Base-by-base conservation (phyloP, 75 land plant genomes). In the Cryptomeria japonica region DNA sequence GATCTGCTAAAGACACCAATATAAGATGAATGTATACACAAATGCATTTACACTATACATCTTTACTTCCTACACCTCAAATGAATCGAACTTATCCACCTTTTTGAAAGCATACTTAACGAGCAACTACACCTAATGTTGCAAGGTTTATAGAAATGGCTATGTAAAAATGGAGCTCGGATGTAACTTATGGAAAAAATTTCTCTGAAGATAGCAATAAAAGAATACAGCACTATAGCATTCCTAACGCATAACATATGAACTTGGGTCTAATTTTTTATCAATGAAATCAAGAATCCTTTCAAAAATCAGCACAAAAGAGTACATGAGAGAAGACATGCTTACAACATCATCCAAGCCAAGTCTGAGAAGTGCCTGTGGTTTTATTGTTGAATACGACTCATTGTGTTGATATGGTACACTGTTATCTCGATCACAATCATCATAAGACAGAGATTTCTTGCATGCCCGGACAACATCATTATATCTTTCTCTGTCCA, bases 301-400 rank as follows among this genome's bases (percentile, higher is more conserved):
- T 58, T 58, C 86, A 85, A 14, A 58, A 58, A 58, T 58, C 5
- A 58, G 64, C 64, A 58, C 64, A 58, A 22, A 58, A 58, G 25
- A 58, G 64, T 22, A 22, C 64, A 83, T 18, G 68, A 39, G 28
- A 70, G 49, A 19, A 56, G 44, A 70, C 9, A 51, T 77, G 79
- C 82, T 88, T 92, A 98, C 99, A 95, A 98, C 97, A 90, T 98
- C 99, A 87, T 98, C 99, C 84, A 98, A 68, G 56, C 97, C 99
- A 89, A 95, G 91, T 73, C 97, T 92, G 31, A 97, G 95, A 88
- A 94, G 89, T 73, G 99, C 92, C 28, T 90, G 93, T 85, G 92
- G 93, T 87, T 78, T 85, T 82, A 82, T 82, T 41, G 34, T n/a
- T 28, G n/a, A 10, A 34, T 82, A n/a, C 3, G 16, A 83, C 16